These are phyloP conservation scores for Trichomonas tenax DNA, from an alignment of 208 protist genomes.

Conservation along the genomic window DNA sequence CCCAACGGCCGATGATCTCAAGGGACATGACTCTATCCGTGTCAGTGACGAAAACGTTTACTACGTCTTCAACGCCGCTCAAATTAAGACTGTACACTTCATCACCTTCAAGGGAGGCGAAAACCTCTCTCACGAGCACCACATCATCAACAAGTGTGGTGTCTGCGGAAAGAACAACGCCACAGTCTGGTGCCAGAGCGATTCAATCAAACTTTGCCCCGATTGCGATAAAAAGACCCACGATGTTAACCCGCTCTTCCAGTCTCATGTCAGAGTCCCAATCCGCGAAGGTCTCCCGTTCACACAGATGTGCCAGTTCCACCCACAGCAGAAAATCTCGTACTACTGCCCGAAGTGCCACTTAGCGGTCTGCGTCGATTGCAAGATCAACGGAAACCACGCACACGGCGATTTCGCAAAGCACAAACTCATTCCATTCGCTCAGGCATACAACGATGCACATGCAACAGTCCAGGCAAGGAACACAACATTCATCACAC, in stretches of 20 bases:
- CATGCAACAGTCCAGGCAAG: neutral
- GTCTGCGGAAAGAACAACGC: neutral
- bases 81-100: neutral
- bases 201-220: neutral
- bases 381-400: neutral
- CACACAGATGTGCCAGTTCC: neutral
- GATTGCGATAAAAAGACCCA: neutral
- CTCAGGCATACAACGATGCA: neutral
- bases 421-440: neutral
- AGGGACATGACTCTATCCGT: neutral
- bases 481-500: neutral
- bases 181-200: neutral
- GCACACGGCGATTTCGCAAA: neutral
- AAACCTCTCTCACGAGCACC: neutral
- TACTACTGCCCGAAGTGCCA: conserved; percentile 12
- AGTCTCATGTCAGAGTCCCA: neutral
- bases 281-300: neutral
- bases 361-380: neutral
- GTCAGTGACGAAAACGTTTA: neutral
- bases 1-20: neutral
- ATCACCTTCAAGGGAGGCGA: neutral
- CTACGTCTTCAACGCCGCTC: neutral
- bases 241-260: neutral
- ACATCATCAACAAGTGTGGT: neutral
- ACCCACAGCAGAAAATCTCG: neutral